phyloP scores from a whole-genome alignment of 2,329 filamentous ascomycete genomes.

The Aaosphaeria arxii region DNA sequence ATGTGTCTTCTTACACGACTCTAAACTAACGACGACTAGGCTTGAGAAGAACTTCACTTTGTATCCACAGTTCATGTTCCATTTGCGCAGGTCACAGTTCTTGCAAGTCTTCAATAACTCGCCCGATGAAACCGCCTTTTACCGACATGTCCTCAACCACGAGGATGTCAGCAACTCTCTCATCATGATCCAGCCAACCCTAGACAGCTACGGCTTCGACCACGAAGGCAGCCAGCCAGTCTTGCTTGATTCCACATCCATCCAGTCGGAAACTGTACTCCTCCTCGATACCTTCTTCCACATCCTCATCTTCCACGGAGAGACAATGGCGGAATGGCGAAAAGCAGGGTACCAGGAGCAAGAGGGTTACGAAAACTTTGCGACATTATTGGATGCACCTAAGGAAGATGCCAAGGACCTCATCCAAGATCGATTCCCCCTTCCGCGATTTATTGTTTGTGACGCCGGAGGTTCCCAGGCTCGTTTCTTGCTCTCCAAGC shows the following conservation, averaged over 20 bases:
- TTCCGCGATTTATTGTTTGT: slow-evolving; percentile 96
- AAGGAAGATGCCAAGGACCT: slow-evolving; percentile 98
- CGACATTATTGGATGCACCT: slow-evolving; percentile 79
- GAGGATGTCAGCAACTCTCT: slow-evolving; percentile 96
- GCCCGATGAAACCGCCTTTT: slow-evolving; percentile 98
- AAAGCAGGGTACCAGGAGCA: slow-evolving; percentile 98
- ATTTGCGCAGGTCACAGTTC: slow-evolving; percentile 94
- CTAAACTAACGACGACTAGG: slow-evolving; percentile 50
- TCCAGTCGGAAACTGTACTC: slow-evolving; percentile 89
- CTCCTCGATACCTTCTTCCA: slow-evolving; percentile 99
- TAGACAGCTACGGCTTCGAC: slow-evolving; percentile 96
- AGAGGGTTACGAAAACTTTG: slow-evolving; percentile 97
- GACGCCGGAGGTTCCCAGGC: slow-evolving; percentile 98
- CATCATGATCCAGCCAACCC: slow-evolving; percentile 97
- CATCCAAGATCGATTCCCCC: slow-evolving; percentile 95
- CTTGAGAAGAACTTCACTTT: slow-evolving; percentile 96
- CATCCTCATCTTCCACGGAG: slow-evolving; percentile 97
- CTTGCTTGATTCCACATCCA: slow-evolving; percentile 92
- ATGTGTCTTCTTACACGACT: slow-evolving; percentile 68
- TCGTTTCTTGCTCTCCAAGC: slow-evolving; percentile 92
- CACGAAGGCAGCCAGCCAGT: slow-evolving; percentile 91
- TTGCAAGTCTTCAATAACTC: slow-evolving; percentile 99
- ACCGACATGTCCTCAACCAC: slow-evolving; percentile 93
- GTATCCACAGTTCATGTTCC: slow-evolving; percentile 99
- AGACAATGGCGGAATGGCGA: slow-evolving; percentile 96